Percentiles rank a stretch among this genome's conserved stretches.
These are phyloP conservation scores for Zizania palustris DNA, from an alignment of 202 grass and related monocot species.

Conservation along the genomic window DNA sequence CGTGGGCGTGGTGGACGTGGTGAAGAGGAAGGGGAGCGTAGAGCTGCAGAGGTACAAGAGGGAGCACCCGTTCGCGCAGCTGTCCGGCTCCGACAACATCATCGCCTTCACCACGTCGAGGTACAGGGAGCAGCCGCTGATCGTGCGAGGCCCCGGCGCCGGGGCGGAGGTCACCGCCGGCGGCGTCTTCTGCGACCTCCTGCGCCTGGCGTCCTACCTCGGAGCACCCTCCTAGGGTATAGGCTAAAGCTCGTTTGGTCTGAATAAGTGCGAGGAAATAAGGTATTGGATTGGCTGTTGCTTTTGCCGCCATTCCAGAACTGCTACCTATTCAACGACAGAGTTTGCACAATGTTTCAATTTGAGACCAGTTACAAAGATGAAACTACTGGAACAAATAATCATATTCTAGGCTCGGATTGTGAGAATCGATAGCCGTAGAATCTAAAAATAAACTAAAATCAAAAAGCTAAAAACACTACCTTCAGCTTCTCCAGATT, in stretches of 20 bases:
- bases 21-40: constrained; percentile 64
- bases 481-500: too few species aligned
- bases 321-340: neutral
- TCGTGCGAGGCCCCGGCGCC: constrained; percentile 84
- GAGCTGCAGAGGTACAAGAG: constrained; percentile 76
- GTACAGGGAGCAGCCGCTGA: constrained; percentile 85
- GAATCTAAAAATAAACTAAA: too few species aligned
- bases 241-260: neutral
- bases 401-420: too few species aligned
- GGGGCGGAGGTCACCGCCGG: constrained; percentile 94
- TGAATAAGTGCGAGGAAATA: constrained; percentile 39
- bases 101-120: constrained; percentile 92
- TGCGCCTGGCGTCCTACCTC: constrained; percentile 86
- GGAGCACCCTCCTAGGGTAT: constrained; percentile 68
- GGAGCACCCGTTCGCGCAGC: constrained; percentile 86
- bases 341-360: too few species aligned
- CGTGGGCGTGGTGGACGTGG: constrained; percentile 69
- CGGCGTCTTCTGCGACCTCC: constrained; percentile 89
- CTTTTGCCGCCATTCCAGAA: neutral
- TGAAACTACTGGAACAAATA: too few species aligned
- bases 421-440: too few species aligned
- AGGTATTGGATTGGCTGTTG: constrained; percentile 1
- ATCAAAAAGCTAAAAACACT: too few species aligned
- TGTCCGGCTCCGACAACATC: constrained; percentile 90
- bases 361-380: too few species aligned